Percentiles rank a stretch among this genome's conserved stretches.
These are phyloP conservation scores for Ceratocystis huliohia DNA, from an alignment of 2,329 filamentous ascomycete species.

Conservation along the genomic window DNA sequence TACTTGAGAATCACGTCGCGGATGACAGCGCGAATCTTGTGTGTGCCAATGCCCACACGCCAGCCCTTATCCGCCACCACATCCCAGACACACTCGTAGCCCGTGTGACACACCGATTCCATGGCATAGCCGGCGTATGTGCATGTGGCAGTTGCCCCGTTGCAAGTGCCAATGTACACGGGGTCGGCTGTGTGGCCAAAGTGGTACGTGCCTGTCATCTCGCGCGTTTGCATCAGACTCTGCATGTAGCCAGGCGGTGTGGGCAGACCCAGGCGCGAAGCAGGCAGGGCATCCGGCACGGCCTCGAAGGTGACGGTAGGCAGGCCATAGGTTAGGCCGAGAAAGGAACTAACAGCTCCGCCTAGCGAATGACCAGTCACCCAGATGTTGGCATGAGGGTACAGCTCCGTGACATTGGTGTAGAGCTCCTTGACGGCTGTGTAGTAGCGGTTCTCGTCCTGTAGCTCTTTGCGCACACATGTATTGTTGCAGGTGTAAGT, in stretches of 20 bases:
- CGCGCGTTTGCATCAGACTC: constrained; percentile 54
- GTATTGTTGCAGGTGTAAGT: constrained; percentile 89
- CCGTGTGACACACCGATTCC: constrained; percentile 85
- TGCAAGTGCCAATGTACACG: constrained; percentile 86
- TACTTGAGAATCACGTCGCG: constrained; percentile 76
- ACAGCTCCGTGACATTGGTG: constrained; percentile 79
- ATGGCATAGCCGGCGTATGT: constrained; percentile 87
- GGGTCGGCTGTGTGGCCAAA: constrained; percentile 95
- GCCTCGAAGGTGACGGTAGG: constrained; percentile 90
- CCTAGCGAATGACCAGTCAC: constrained; percentile 85
- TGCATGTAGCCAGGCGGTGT: constrained; percentile 67
- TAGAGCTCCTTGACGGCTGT: constrained; percentile 79
- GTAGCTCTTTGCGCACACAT: constrained; percentile 63
- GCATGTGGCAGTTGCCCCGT: constrained; percentile 76
- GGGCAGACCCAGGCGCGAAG: constrained; percentile 71
- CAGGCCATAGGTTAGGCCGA: constrained; percentile 81
- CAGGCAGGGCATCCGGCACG: constrained; percentile 79
- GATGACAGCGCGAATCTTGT: constrained; percentile 82
- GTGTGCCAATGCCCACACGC: constrained; percentile 80
- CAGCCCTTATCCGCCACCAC: constrained; percentile 85
- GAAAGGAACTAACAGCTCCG: constrained; percentile 73
- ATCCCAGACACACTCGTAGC: constrained; percentile 79
- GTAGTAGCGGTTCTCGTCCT: constrained; percentile 82
- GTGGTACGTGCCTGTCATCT: constrained; percentile 69
- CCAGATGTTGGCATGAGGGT: constrained; percentile 77